These are phyloP conservation scores for Westerdykella sp. DNA, from an alignment of 2,329 filamentous ascomycete species.

Conservation along the genomic window DNA sequence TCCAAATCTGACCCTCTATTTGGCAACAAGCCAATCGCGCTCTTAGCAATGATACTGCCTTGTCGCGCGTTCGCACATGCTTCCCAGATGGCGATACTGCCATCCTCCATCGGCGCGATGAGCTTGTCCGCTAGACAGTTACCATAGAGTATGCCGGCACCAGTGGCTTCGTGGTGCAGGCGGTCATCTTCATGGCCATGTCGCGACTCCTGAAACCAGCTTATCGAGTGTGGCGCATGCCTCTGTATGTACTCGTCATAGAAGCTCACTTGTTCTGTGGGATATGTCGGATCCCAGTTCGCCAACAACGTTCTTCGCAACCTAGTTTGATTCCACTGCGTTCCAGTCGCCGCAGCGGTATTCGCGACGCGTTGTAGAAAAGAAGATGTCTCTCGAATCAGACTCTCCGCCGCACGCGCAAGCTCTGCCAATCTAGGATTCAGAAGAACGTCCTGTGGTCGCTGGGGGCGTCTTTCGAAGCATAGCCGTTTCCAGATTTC, in stretches of 20 bases:
- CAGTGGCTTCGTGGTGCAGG: conserved; percentile 60
- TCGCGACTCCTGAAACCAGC: conserved; percentile 66
- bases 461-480: conserved; percentile 59
- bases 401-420: conserved; percentile 37
- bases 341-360: conserved; percentile 23
- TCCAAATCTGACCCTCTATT: conserved; percentile 42
- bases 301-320: conserved; percentile 56
- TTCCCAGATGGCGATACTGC: conserved; percentile 84
- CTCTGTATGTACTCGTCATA: conserved; percentile 86
- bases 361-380: no score
- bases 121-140: conserved; percentile 53
- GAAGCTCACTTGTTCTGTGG: conserved; percentile 68
- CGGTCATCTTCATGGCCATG: conserved; percentile 35
- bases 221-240: conserved; percentile 64
- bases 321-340: conserved; percentile 23
- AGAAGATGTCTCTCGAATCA: neutral
- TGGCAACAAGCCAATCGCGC: conserved; percentile 61
- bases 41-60: conserved; percentile 61
- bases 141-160: conserved; percentile 60
- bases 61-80: conserved; percentile 46
- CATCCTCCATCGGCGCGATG: conserved; percentile 76
- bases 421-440: conserved; percentile 41
- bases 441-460: conserved; percentile 32
- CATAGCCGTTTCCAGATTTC: conserved; percentile 70
- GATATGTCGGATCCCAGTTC: conserved; percentile 78